These are phyloP conservation scores for Funneliformis geosporum DNA, from an alignment of 192 early-diverging fungal species.

Conservation along the genomic window DNA sequence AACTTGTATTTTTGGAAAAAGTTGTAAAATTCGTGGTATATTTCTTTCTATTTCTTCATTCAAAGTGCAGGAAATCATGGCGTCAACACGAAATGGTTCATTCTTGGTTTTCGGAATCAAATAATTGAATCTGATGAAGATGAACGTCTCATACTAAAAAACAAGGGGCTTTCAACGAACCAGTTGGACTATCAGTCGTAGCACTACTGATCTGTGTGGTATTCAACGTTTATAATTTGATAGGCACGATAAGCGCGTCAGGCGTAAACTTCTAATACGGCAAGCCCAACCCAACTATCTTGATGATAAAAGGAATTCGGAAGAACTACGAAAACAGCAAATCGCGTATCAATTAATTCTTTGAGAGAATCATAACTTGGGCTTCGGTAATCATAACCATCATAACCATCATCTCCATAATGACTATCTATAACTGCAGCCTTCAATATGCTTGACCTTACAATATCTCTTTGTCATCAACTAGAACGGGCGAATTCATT, in stretches of 20 bases:
- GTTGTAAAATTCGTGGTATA: slow-evolving; percentile 59
- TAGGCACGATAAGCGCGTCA: slow-evolving; percentile 98
- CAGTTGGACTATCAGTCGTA: slow-evolving; percentile 45
- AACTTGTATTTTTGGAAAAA: slow-evolving; percentile 55
- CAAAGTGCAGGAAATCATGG: slow-evolving; percentile 87
- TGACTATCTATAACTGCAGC: slow-evolving; percentile 74
- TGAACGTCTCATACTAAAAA: slow-evolving; percentile 60
- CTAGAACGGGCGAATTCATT: slow-evolving; percentile 77
- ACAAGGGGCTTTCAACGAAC: slow-evolving; percentile 37
- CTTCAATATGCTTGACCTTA: slow-evolving; percentile 59
- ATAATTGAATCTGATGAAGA: slow-evolving; percentile 81
- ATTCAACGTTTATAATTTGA: slow-evolving; percentile 84
- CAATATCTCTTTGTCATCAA: slow-evolving; percentile 86
- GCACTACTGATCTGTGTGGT: slow-evolving; percentile 60
- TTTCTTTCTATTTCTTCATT: slow-evolving; percentile 70
- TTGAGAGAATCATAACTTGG: slow-evolving; percentile 78
- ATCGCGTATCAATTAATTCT: slow-evolving; percentile 88
- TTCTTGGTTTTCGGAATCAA: slow-evolving; percentile 69
- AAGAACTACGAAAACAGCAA: slow-evolving; percentile 94
- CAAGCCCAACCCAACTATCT: slow-evolving; percentile 72
- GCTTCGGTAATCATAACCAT: slow-evolving; percentile 64
- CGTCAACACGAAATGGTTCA: slow-evolving; percentile 79
- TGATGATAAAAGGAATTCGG: slow-evolving; percentile 91
- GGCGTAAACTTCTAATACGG: slow-evolving; percentile 94
- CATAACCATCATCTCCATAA: slow-evolving; percentile 77